Percentiles rank a stretch among this genome's conserved stretches.
Conservation (phyloP, 768 basidiomycete genomes). For the Tricholomella constricta region DNA sequence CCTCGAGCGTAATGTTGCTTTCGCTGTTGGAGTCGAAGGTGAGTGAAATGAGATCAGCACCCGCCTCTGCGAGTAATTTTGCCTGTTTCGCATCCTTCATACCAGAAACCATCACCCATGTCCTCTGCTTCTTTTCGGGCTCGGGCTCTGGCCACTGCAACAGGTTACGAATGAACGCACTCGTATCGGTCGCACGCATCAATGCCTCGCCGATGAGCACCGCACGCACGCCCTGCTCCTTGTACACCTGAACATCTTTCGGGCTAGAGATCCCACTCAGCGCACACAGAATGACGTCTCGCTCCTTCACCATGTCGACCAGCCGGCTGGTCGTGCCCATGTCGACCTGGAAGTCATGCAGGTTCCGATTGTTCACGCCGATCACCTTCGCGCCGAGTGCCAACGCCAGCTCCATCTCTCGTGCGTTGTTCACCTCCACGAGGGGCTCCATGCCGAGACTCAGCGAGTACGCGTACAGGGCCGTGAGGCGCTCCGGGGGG, state of each 20-base stretch:
- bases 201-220: constrained; percentile 85
- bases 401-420: constrained; percentile 74
- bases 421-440: constrained; percentile 87
- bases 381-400: constrained; percentile 76
- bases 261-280: constrained; percentile 74
- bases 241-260: constrained; percentile 70
- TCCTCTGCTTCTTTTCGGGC: not conserved
- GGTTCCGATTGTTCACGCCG: constrained; percentile 87
- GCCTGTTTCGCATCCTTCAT: constrained; percentile 17
- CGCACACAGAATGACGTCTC: constrained; percentile 75
- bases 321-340: constrained; percentile 83
- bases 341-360: constrained; percentile 87
- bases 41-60: constrained; percentile 16
- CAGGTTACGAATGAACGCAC: constrained; percentile 70
- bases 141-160: constrained; percentile 45
- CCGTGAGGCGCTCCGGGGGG: constrained; percentile 50
- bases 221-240: constrained; percentile 70
- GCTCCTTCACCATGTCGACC: constrained; percentile 65
- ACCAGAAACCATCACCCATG: constrained; percentile 20
- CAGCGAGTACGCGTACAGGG: constrained; percentile 65
- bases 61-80: constrained; percentile 4
- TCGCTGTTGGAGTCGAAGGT: constrained; percentile 10
- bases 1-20: constrained; percentile 1
- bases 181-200: constrained; percentile 76
- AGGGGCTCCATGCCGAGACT: constrained; percentile 86